Conservation (phyloP, 148 eudicot species). For the Rhododendron vialii region DNA sequence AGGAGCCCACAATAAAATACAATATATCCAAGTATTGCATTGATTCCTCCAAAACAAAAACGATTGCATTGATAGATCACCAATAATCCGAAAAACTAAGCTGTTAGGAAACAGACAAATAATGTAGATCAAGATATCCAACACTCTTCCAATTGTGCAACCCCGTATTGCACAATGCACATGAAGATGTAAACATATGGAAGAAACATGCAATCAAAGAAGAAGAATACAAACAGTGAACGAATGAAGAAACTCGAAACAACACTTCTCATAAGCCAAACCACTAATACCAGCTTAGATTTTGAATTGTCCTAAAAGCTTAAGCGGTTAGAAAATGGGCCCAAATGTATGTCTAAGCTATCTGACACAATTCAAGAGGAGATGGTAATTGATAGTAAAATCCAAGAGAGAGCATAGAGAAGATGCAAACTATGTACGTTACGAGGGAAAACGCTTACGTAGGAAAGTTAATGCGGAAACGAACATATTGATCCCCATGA, state of each 20-base stretch:
- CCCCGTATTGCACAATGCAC: neutral
- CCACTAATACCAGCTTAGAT: neutral
- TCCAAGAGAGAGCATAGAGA: neutral
- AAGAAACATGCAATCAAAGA: neutral
- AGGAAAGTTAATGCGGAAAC: slow-evolving; percentile 74
- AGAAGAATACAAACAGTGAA: neutral
- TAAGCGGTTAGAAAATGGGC: neutral
- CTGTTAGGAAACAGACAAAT: neutral
- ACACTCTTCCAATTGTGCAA: neutral
- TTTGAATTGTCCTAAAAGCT: neutral
- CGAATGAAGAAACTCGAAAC: neutral
- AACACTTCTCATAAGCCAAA: neutral
- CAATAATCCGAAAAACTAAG: neutral
- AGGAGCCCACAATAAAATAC: neutral
- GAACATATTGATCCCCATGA: slow-evolving; percentile 79
- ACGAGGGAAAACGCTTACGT: slow-evolving; percentile 37
- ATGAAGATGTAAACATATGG: neutral
- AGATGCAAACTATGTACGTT: neutral
- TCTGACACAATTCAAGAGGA: neutral
- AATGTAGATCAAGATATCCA: neutral
- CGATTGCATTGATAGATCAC: neutral
- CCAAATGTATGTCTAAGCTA: neutral
- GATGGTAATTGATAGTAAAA: neutral
- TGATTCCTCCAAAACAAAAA: neutral
- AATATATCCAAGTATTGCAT: neutral